Percentiles rank a stretch among this genome's conserved stretches.
Conservation (phyloP, 192 early-diverging fungal genomes). For the Phycomyces nitens region DNA sequence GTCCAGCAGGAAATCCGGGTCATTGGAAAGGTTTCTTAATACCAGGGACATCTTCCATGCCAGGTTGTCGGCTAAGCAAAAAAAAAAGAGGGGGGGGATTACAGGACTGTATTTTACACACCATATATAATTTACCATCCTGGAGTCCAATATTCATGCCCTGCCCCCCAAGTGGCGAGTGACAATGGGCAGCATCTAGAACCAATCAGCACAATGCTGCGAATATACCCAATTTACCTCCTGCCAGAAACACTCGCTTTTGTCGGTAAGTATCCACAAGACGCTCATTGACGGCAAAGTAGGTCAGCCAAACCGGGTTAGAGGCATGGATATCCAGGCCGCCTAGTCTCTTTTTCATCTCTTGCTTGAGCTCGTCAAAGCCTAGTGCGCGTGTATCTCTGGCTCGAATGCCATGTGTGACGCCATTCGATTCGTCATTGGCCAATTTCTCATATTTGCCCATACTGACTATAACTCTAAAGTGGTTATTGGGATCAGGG, state of each 20-base stretch:
- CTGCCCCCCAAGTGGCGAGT: conserved; percentile 36
- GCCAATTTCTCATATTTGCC: background rate
- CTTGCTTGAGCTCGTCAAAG: conserved; percentile 11
- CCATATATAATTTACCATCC: conserved; percentile 28
- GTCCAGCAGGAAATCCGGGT: conserved; percentile 32
- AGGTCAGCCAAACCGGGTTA: conserved; percentile 18
- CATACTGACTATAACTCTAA: background rate
- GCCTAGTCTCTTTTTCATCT: conserved; percentile 1
- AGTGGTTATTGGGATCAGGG: background rate
- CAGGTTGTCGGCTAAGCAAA: conserved; percentile 38
- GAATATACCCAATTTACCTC: no score
- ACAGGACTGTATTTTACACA: background rate
- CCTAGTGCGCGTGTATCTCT: background rate
- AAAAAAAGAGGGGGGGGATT: no score
- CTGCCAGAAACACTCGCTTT: conserved; percentile 26
- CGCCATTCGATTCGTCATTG: background rate
- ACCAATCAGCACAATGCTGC: no score
- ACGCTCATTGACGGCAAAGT: conserved; percentile 35
- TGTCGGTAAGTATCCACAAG: conserved; percentile 32
- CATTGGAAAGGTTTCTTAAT: conserved; percentile 20
- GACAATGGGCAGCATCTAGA: conserved; percentile 40
- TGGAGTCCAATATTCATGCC: conserved; percentile 46
- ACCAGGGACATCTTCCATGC: conserved; percentile 49
- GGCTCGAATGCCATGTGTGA: background rate
- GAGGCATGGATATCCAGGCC: conserved; percentile 3